Evolutionary conservation across 106 monocot genomes (phyloP).

Genomic region (Platanthera zijinensis): DNA sequence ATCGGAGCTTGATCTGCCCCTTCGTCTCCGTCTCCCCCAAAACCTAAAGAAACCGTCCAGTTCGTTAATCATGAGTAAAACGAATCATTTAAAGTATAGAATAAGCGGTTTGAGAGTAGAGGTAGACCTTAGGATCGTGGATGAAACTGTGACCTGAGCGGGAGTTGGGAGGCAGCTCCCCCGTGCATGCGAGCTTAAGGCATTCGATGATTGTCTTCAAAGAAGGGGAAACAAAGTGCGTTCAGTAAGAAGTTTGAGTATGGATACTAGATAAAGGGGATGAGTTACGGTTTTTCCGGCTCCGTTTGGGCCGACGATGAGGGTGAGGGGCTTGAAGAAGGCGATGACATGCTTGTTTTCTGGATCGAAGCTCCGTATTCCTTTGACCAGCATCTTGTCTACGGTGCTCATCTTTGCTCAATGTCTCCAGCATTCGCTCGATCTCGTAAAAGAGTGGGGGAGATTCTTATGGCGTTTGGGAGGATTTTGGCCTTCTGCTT

Average conservation of each 20-base stretch:
- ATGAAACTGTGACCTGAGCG: conserved; percentile 96
- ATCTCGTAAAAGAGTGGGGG: background rate
- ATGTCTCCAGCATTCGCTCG: background rate
- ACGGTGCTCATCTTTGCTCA: conserved; percentile 82
- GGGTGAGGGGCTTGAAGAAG: conserved; percentile 95
- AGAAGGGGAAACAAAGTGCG: background rate
- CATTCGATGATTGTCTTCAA: conserved; percentile 94
- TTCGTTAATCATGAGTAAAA: background rate
- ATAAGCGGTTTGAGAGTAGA: background rate
- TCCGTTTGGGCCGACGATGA: conserved; percentile 98
- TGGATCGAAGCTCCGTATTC: conserved; percentile 94
- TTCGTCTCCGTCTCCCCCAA: conserved; percentile 95
- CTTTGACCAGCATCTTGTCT: conserved; percentile 99
- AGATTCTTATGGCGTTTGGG: background rate
- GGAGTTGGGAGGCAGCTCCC: conserved; percentile 94
- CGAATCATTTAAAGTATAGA: background rate
- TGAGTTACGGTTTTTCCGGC: conserved; percentile 82
- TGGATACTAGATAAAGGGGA: background rate
- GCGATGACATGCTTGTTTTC: conserved; percentile 99
- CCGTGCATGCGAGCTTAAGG: conserved; percentile 86
- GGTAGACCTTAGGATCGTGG: conserved; percentile 87
- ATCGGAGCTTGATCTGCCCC: conserved; percentile 92
- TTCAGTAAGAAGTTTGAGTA: background rate
- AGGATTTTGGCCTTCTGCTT: background rate
- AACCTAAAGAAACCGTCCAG: conserved; percentile 7